A percentile compares a stretch with the other conserved stretches of the same genome.
phyloP scores from a whole-genome alignment of 495 filamentous ascomycete species.

The Penicillium pancosmium region DNA sequence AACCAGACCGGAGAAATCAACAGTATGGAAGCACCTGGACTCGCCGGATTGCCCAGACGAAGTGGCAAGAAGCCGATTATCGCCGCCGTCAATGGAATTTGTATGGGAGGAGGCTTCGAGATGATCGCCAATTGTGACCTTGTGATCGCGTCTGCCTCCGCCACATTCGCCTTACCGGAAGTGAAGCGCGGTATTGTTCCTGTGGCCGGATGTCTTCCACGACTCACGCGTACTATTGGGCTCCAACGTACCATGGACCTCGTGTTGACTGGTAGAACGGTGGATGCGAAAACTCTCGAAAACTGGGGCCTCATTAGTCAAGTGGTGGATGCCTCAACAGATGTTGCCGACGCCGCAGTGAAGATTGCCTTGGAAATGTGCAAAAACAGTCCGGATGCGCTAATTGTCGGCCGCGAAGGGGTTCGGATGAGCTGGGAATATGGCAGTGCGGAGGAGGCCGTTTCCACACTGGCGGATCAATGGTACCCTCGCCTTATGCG shows the following conservation, averaged over 20 bases:
- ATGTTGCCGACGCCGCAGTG: conserved; percentile 35
- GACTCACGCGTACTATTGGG: conserved; percentile 69
- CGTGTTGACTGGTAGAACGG: conserved; percentile 62
- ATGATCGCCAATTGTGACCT: conserved; percentile 73
- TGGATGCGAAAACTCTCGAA: conserved; percentile 59
- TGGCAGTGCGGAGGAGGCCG: conserved; percentile 64
- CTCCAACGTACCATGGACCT: conserved; percentile 72
- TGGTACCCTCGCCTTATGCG: conserved; percentile 61
- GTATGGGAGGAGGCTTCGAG: conserved; percentile 74
- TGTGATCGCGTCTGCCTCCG: conserved; percentile 57
- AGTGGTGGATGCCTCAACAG: conserved; percentile 18
- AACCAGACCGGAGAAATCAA: conserved; percentile 41
- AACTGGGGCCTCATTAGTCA: conserved; percentile 66
- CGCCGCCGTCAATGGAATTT: conserved; percentile 75
- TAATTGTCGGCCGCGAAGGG: conserved; percentile 67
- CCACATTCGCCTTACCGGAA: conserved; percentile 68
- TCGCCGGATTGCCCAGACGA: conserved; percentile 58
- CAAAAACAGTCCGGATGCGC: conserved; percentile 67
- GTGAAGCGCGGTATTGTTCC: conserved; percentile 70
- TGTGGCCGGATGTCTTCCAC: conserved; percentile 70
- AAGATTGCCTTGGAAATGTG: conserved; percentile 27
- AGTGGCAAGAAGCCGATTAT: conserved; percentile 62
- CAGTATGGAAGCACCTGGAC: conserved; percentile 50
- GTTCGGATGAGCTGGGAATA: conserved; percentile 70
- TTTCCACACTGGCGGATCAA: conserved; percentile 55